phyloP scores from a whole-genome alignment of 1,284 basidiomycete genomes.

The Tetrapyrgos nigripes region DNA sequence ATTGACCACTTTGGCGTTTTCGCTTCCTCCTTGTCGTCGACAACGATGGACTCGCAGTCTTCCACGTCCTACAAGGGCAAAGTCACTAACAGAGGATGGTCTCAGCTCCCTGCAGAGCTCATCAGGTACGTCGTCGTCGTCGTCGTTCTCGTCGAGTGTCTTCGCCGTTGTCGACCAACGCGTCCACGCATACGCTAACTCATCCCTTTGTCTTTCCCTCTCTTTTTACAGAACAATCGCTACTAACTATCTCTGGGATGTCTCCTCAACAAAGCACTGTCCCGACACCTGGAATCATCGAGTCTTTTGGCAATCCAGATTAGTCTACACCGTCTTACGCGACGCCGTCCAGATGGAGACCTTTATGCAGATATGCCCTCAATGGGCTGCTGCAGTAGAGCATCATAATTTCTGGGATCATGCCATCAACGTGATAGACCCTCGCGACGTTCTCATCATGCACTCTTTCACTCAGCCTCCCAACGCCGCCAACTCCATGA shows the following conservation, averaged over 20 bases:
- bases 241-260: conserved; percentile 62
- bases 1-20: conserved; percentile 21
- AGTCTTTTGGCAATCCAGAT: conserved; percentile 61
- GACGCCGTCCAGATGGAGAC: conserved; percentile 65
- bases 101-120: conserved; percentile 71
- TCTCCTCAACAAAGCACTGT: conserved; percentile 47
- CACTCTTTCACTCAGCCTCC: conserved; percentile 30
- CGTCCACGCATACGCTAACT: too few relatives aligned
- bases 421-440: conserved; percentile 60
- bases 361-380: conserved; percentile 60
- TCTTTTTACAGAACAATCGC: conserved; percentile 59
- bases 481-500: too few relatives aligned
- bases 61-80: conserved; percentile 63
- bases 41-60: conserved; percentile 4
- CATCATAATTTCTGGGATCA: conserved; percentile 66
- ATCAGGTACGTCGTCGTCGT: conserved; percentile 63
- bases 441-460: conserved; percentile 48
- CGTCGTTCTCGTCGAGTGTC: not conserved
- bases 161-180: conserved; percentile 24
- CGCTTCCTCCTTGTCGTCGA: not conserved
- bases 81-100: conserved; percentile 68
- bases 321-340: conserved; percentile 59
- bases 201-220: conserved; percentile 9
- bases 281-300: conserved; percentile 65
- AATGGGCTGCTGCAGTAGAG: conserved; percentile 60